Conservation (phyloP, 164 flowering plant species). For the Cinnamomum micranthum region DNA sequence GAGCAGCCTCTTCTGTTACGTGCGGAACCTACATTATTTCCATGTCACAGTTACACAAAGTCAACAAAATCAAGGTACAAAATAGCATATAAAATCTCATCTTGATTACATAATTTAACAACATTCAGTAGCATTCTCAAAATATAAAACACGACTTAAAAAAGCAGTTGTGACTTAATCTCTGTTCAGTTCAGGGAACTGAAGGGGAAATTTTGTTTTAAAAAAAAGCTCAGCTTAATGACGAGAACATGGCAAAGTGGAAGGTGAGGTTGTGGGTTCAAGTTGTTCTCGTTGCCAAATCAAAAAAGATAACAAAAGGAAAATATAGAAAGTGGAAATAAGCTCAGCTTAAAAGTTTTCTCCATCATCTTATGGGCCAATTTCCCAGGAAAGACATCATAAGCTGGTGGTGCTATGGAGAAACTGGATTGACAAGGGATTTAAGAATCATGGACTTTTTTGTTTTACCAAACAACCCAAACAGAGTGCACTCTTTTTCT, state of each 20-base stretch:
- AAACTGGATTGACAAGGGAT: not conserved
- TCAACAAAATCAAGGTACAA: not conserved
- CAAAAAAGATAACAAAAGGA: no score
- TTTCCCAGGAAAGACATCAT: not conserved
- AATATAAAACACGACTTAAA: not conserved
- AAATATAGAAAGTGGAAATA: no score
- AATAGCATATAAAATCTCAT: not conserved
- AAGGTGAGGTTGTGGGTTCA: not conserved
- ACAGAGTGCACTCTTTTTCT: not conserved
- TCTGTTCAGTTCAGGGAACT: no score
- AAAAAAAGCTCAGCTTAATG: no score
- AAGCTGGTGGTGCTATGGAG: not conserved
- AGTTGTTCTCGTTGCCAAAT: no score
- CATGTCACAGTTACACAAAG: not conserved
- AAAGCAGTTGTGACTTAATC: not conserved
- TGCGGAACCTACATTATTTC: conserved; percentile 70
- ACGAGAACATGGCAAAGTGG: not conserved
- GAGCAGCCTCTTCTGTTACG: conserved; percentile 85
- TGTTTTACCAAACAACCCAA: not conserved
- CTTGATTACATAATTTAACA: not conserved
- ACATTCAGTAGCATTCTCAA: not conserved
- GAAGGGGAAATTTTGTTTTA: no score
- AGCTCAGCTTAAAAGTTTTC: no score
- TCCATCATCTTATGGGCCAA: not conserved
- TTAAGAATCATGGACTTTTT: no score